Base-by-base conservation (phyloP, 2,329 filamentous ascomycete genomes). In the Fusarium sp. region DNA sequence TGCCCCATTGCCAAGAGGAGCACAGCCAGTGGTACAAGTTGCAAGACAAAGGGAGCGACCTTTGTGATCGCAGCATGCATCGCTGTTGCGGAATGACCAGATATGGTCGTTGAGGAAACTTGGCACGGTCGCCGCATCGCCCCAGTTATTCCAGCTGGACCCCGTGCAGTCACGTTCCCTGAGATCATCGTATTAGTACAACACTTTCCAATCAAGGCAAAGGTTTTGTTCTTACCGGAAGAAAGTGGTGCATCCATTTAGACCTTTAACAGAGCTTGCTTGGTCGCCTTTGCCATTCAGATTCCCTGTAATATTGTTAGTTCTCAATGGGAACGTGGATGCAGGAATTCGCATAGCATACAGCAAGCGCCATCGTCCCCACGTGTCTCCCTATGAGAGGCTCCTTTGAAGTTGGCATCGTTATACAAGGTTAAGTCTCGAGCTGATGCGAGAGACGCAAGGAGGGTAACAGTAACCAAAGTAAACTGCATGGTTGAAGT, bases 211-310 rank as follows among this genome's bases (percentile, higher is more conserved):
- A 10, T 27, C 3, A 3, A 27, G 32, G 5, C 0, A 11, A 37
- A 14, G 21, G 21, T 5, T 5, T 5, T 13, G 16, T n/a, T 23
- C 13, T 54, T 43, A 34, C 50, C 25, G 40, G 20, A 12, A 54
- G 27, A 54, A 54, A 27, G 50, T 54, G 25, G 50, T 54, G 27
- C 50, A 54, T 54, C 50, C 50, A 28, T 28, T 28, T 4, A 6
- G 1, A 6, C 50, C 50, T 13, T 11, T 5, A 20, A 54, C 50
- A 45, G 50, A 54, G 40, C 50, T 43, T 9, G 74, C 84, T 21
- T 43, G 41, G 16, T 43, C 41, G 7, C 41, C 20, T 23, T 20
- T 23, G 1, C 41, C 41, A 14, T 43, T 43, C 8, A 43, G 1
- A 5, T 43, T 43, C 41, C 41, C 20, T 43, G 41, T 5, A 11